These are phyloP conservation scores for Phialophora tarda DNA, from an alignment of 2,329 filamentous ascomycete species.

Conservation along the genomic window DNA sequence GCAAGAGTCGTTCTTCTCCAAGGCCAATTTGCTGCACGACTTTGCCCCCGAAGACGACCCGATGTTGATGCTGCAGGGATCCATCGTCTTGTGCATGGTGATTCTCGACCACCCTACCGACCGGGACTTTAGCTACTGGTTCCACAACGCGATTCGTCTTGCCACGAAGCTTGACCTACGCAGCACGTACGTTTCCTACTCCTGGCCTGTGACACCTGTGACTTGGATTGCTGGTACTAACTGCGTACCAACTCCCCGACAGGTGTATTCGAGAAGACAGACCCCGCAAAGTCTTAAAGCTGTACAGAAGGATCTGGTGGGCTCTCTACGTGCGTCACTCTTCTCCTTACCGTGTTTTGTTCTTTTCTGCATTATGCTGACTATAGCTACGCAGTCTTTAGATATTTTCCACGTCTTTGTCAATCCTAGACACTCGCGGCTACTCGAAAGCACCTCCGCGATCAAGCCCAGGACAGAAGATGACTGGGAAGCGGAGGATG, in stretches of 20 bases:
- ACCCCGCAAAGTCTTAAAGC: conserved; percentile 37
- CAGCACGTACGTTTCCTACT: conserved; percentile 36
- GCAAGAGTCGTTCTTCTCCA: conserved; percentile 40
- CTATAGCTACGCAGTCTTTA: conserved; percentile 35
- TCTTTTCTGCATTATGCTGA: conserved; percentile 33
- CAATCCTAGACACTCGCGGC: conserved; percentile 37
- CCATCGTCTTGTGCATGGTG: conserved; percentile 39
- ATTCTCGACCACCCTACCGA: conserved; percentile 39
- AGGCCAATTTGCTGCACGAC: conserved; percentile 40
- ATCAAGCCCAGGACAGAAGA: conserved; percentile 40
- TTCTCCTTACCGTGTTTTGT: conserved; percentile 23
- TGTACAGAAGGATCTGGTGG: conserved; percentile 41
- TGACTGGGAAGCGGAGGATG: conserved; percentile 39
- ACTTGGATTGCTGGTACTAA: conserved; percentile 32
- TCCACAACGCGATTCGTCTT: conserved; percentile 39
- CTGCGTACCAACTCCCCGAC: conserved; percentile 30
- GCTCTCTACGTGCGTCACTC: conserved; percentile 38
- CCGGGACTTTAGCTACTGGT: conserved; percentile 39
- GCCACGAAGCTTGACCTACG: conserved; percentile 39
- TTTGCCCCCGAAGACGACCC: conserved; percentile 38
- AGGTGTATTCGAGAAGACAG: conserved; percentile 40
- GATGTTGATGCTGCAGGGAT: conserved; percentile 40
- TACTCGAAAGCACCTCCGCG: conserved; percentile 36
- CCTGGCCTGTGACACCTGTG: conserved; percentile 21
- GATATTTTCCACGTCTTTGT: conserved; percentile 40